phyloP scores from a whole-genome alignment of 2,329 filamentous ascomycete genomes.

The Paecilomyces sp. region DNA sequence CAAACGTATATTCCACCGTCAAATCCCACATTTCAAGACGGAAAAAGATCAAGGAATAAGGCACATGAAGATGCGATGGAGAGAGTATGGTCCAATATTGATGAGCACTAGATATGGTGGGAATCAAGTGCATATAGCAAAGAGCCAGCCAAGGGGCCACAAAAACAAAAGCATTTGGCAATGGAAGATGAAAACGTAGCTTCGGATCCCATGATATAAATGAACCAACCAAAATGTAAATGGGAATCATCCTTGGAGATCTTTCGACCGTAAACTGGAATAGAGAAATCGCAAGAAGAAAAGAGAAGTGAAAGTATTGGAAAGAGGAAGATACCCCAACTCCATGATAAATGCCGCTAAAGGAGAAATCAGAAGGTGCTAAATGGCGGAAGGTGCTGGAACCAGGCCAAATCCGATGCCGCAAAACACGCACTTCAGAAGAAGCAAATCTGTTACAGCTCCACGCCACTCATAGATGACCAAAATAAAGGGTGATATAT shows the following conservation, averaged over 20 bases:
- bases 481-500: background rate
- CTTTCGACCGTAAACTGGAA: background rate
- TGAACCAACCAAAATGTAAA: background rate
- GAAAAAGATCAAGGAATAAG: background rate
- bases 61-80: background rate
- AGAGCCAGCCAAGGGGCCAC: background rate
- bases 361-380: background rate
- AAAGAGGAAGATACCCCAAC: background rate
- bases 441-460: background rate
- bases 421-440: background rate
- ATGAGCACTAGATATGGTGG: background rate
- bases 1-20: background rate
- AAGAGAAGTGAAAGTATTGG: background rate
- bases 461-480: constrained; percentile 42
- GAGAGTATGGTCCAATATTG: background rate
- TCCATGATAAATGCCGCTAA: constrained; percentile 1
- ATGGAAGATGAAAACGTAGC: background rate
- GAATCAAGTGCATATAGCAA: background rate
- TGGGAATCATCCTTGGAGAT: background rate
- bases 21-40: background rate
- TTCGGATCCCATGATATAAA: background rate
- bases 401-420: background rate
- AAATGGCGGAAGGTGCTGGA: background rate
- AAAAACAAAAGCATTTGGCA: background rate
- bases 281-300: background rate